Evolutionary conservation across 2,329 filamentous ascomycete species (phyloP), one percentile per base, ranked within the genome.

Genomic region (Tolypocladium amazonense): DNA sequence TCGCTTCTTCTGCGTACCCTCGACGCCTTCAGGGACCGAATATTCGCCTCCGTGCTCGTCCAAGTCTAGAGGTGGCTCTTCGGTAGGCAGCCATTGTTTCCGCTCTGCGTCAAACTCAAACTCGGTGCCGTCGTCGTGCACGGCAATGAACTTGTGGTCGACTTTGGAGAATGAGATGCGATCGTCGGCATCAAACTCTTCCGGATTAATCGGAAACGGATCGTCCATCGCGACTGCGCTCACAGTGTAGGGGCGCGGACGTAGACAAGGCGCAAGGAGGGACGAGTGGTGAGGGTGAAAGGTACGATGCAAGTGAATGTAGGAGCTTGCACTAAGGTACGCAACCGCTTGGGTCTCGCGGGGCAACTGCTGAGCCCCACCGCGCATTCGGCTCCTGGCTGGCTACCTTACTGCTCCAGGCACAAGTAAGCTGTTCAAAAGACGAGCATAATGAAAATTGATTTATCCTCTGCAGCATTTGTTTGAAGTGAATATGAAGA

Each of bases 81-180:
- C 77, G 18, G 84, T 79, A 65, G 86, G 87, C 58, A 91, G 81
- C 92, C 92, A 97, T 74, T 85, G 83, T 75, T 84, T 87, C 65
- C 86, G 75, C 57, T 79, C 80, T 56, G 81, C 75, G 73, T 95
- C 87, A 76, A 88, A 97, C 71, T 92, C 89, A 76, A 88, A 96
- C 72, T 96, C 92, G 62, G 85, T 83, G 58, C 90, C 91, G 70
- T 94, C 87, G 56, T 92, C 89, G 60, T 90, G 88, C 62, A 96
- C 92, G 9, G 94, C 85, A 58, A 94, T 84, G 76, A 88, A 93
- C 71, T 91, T 93, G 69, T 85, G 81, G 73, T 93, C 88, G 62
- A 90, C 79, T 70, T 84, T 89, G n/a, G 90, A 93, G 76, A 88
- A 96, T 7, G 90, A 93, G 69, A 96, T 89, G 66, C 92, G 88